phyloP scores from a whole-genome alignment of 164 flowering plant species.

The Liriodendron chinense region DNA sequence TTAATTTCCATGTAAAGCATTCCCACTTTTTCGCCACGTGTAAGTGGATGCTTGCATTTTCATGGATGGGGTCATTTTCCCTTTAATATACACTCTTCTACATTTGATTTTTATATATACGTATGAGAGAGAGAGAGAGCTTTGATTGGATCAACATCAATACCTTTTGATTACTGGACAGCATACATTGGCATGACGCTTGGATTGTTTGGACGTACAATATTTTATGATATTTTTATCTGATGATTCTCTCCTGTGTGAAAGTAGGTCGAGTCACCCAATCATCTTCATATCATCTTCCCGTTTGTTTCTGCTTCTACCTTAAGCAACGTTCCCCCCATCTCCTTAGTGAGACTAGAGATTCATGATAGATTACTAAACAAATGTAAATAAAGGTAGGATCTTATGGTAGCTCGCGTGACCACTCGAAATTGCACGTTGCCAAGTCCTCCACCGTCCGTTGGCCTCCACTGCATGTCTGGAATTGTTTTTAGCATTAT shows the following conservation, averaged over 20 bases:
- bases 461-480: too few relatives aligned
- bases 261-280: slow-evolving; percentile 17
- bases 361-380: not conserved
- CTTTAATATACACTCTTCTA: not conserved
- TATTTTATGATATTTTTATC: not conserved
- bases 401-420: not conserved
- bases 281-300: slow-evolving; percentile 9
- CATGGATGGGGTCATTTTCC: not conserved
- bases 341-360: not conserved
- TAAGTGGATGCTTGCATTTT: not conserved
- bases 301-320: slow-evolving; percentile 13
- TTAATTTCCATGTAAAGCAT: too few relatives aligned
- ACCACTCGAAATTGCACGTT: not conserved
- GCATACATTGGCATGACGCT: slow-evolving; percentile 2
- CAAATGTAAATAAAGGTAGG: not conserved
- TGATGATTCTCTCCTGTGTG: not conserved
- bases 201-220: not conserved
- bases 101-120: too few relatives aligned
- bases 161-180: slow-evolving; percentile 8
- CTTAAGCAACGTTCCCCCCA: slow-evolving; percentile 7
- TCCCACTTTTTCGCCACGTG: not conserved
- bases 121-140: not conserved
- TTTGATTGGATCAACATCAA: slow-evolving; percentile 16
- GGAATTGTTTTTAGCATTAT: too few relatives aligned
- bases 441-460: not conserved